These are phyloP conservation scores for Ophiostoma perfectum DNA, from an alignment of 2,329 filamentous ascomycete species.

Conservation along the genomic window DNA sequence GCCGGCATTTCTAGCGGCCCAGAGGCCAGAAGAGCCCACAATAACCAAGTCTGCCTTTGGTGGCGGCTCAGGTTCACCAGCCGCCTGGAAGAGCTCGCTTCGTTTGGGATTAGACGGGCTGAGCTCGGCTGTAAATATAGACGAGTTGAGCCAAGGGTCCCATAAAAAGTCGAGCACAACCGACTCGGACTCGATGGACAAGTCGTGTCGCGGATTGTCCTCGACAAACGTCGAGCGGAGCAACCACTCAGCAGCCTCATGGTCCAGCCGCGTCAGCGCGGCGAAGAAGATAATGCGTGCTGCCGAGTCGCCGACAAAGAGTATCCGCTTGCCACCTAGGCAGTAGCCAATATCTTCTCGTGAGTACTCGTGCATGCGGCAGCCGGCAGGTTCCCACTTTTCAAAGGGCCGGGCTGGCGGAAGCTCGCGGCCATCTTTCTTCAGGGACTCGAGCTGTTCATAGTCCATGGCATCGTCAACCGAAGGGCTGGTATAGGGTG, in stretches of 20 bases:
- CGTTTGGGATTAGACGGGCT: conserved; percentile 21
- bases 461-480: conserved; percentile 14
- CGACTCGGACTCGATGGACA: conserved; percentile 41
- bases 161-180: conserved; percentile 52
- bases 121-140: conserved; percentile 39
- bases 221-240: conserved; percentile 34
- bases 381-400: conserved; percentile 56
- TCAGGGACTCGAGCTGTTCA: conserved; percentile 19
- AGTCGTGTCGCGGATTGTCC: conserved; percentile 40
- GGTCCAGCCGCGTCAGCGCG: conserved; percentile 45
- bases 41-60: conserved; percentile 44
- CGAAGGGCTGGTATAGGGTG: conserved; percentile 28
- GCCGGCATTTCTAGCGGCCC: conserved; percentile 49
- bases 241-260: conserved; percentile 35
- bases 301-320: conserved; percentile 58
- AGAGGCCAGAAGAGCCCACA: conserved; percentile 50
- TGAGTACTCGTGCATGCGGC: conserved; percentile 53
- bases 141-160: conserved; percentile 58
- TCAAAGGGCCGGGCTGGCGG: conserved; percentile 33
- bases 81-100: conserved; percentile 31
- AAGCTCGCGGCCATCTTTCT: conserved; percentile 26
- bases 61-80: conserved; percentile 27
- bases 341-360: conserved; percentile 49
- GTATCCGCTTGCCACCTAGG: conserved; percentile 45
- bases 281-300: conserved; percentile 58